Conservation (phyloP, 2,329 filamentous ascomycete species). For the Phaeophleospora eucalypticola region DNA sequence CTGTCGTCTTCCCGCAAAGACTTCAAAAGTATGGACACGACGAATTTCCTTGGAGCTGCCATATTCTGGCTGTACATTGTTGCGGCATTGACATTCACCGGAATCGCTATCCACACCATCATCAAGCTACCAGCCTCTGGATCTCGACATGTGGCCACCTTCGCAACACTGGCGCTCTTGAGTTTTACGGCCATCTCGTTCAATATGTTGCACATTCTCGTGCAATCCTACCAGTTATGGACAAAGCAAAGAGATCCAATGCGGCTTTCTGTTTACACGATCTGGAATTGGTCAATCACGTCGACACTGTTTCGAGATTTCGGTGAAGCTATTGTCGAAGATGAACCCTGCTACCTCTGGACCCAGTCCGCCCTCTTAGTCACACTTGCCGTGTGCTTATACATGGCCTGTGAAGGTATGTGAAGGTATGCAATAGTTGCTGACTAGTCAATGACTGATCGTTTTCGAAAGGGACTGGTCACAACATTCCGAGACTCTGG, state of each 20-base stretch:
- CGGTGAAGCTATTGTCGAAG: conserved; percentile 28
- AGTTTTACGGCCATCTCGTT: conserved; percentile 31
- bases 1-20: too few species aligned
- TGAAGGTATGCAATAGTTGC: not conserved
- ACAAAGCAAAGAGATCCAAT: conserved; percentile 2
- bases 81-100: conserved; percentile 27
- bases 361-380: conserved; percentile 23
- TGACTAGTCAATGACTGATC: not conserved
- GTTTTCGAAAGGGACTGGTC: conserved; percentile 18
- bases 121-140: conserved; percentile 2
- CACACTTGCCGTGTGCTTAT: conserved; percentile 26
- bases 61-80: conserved; percentile 35
- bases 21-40: too few species aligned
- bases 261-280: not conserved
- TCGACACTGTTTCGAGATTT: conserved; percentile 33
- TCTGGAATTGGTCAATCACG: conserved; percentile 32
- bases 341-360: conserved; percentile 24
- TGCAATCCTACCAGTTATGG: conserved; percentile 33
- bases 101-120: conserved; percentile 19
- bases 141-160: conserved; percentile 12
- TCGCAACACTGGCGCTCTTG: conserved; percentile 23
- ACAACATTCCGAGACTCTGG: conserved; percentile 28
- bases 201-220: conserved; percentile 34
- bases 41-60: conserved; percentile 27
- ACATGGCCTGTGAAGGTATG: conserved; percentile 29